Base-by-base conservation (phyloP, 768 basidiomycete species). In the Steccherinum ochraceum region DNA sequence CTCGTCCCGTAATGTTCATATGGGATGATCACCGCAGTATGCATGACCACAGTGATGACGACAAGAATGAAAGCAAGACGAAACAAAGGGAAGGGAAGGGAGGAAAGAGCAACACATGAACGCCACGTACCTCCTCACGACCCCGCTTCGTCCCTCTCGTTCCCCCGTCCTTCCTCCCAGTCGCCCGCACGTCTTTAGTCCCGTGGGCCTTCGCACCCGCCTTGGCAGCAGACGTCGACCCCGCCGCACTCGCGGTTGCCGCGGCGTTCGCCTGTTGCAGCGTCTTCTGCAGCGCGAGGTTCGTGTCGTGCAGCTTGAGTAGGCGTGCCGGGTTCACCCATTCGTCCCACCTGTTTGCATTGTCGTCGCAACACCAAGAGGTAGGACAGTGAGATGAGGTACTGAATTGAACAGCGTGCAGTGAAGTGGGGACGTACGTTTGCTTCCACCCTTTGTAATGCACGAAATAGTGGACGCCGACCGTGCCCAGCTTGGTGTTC, bases 401-500 rank as follows among this genome's bases (percentile, higher is more conserved):
- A 39, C 5, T n/a, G 16, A 46, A 43, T 19, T 40, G 24, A 21
- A 42, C 2, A 23, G 24, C 23, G 12, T 23, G 12, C n/a, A 27
- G 41, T 16, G 30, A 43, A 46, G 25, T 25, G 21, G 19, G 10
- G 19, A 72, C 81, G 57, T 64, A 94, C 92, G 91, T 94, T 67
- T 92, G 89, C 66, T 97, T 99, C 96, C 96, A 99, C 7, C 96
- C 96, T 68, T 97, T 96, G 76, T 99, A 99, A 67, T 99, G 96
- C 35, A 99, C 94, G 54, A 89, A 85, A 69, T 91, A 97, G 60
- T 95, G 91, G 3, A 82, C 80, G 4, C 94, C 95, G 2, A 78
- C 66, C 10, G 68, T 64, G 4, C 83, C 80, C 4, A 79, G 75
- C 40, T 79, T 73, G 0, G 83, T 78, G 49, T 73, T 83, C 16